Evolutionary conservation across 2,329 filamentous ascomycete species (phyloP).

Genomic region (Penicillium sp.): DNA sequence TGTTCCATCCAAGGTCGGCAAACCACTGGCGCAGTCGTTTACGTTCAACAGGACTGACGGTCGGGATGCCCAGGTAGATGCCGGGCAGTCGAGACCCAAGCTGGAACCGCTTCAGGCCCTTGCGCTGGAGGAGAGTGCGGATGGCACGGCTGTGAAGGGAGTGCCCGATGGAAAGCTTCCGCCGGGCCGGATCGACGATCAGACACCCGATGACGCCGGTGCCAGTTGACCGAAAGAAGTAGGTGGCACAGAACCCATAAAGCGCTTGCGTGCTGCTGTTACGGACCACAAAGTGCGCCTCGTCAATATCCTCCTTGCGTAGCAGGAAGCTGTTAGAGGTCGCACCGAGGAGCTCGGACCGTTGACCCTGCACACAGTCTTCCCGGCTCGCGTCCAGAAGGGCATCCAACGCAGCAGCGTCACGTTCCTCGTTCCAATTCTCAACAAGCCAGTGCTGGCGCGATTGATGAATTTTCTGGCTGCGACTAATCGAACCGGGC

Average conservation of each 20-base stretch:
- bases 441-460: constrained; percentile 94
- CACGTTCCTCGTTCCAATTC: constrained; percentile 75
- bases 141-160: constrained; percentile 85
- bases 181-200: constrained; percentile 83
- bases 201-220: constrained; percentile 78
- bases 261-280: constrained; percentile 89
- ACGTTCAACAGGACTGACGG: constrained; percentile 59
- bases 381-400: constrained; percentile 70
- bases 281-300: constrained; percentile 85
- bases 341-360: constrained; percentile 66
- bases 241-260: constrained; percentile 90
- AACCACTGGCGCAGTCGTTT: constrained; percentile 75
- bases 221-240: constrained; percentile 67
- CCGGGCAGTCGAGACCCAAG: constrained; percentile 77
- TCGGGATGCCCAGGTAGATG: constrained; percentile 83
- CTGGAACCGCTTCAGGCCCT: constrained; percentile 74
- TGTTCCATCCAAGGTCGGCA: constrained; percentile 85
- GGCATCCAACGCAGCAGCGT: constrained; percentile 69
- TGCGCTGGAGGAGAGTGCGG: constrained; percentile 67
- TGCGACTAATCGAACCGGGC: constrained; percentile 76
- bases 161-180: constrained; percentile 85
- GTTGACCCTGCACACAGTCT: constrained; percentile 58
- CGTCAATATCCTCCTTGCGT: constrained; percentile 66
- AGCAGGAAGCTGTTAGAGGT: constrained; percentile 75
- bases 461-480: constrained; percentile 82